Evolutionary conservation across 805 yeast genomes (phyloP).

Genomic region (Yarrowia keelungensis): DNA sequence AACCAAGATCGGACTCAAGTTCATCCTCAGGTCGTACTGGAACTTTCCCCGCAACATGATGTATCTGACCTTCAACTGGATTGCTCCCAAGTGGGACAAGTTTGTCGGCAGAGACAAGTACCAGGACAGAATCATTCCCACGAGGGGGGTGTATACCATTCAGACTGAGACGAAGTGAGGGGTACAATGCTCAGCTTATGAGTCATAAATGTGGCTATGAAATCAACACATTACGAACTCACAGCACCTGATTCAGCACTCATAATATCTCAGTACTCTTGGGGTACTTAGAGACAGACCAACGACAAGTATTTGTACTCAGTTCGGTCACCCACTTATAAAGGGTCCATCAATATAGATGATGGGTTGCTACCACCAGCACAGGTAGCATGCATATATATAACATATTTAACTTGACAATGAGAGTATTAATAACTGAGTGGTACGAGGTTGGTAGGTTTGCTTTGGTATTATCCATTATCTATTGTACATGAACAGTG

Average conservation of each 20-base stretch:
- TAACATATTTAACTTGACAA: slow-evolving; percentile 2
- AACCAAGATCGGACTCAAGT: slow-evolving; percentile 65
- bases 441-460: too few relatives aligned
- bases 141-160: neutral
- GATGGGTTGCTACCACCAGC: slow-evolving; percentile 5
- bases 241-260: neutral
- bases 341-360: slow-evolving; percentile 8
- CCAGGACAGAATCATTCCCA: slow-evolving; percentile 17
- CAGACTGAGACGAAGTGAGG: neutral
- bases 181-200: neutral
- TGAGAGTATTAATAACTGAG: too few relatives aligned
- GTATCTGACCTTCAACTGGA: slow-evolving; percentile 57
- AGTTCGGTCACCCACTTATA: too few relatives aligned
- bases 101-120: slow-evolving; percentile 65
- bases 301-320: too few relatives aligned
- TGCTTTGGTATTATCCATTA: too few relatives aligned
- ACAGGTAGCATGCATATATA: slow-evolving; percentile 15
- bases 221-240: too few relatives aligned
- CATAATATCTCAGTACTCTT: neutral
- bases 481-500: too few relatives aligned
- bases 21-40: slow-evolving; percentile 69
- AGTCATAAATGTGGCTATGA: neutral
- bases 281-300: too few relatives aligned
- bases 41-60: slow-evolving; percentile 71
- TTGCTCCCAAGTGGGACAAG: slow-evolving; percentile 70